Evolutionary conservation across 2,329 filamentous ascomycete species (phyloP), one percentile per base, ranked within the genome.

Genomic region (Stenocarpella maydis): DNA sequence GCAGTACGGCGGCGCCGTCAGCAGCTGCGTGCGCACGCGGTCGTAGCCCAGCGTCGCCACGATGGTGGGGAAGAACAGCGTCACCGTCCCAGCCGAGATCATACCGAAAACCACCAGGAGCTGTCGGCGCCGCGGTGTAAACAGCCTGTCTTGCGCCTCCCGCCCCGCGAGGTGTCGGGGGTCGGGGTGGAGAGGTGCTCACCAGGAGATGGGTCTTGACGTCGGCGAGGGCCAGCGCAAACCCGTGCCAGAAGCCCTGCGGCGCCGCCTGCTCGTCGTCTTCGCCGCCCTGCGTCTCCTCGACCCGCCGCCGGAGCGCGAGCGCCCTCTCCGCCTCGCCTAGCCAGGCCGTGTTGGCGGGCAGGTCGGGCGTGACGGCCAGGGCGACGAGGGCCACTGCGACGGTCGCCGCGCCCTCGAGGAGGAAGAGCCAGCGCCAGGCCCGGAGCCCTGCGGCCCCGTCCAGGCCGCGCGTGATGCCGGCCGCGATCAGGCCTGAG

Each of bases 51-150:
- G 84, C 7, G 90, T 91, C 69, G 85, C 82, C 60, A 93, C 91
- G 67, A 94, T 90, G 0, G 91, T 91, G 49, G 89, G 89, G 79
- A 91, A 90, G 81, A 91, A 92, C 77, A 90, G 91, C 43, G 88
- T 90, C 14, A 91, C 87, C 9, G 87, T 87, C 60, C 84, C 87
- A 50, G 73, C 74, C 63, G 83, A 80, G 9, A 84, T 86, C 70
- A 89, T 87, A 72, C 88, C 84, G 72, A 90, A 86, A 50, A 91
- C 80, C 31, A 34, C n/a, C n/a, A n/a, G n/a, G n/a, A n/a, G n/a
- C n/a, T n/a, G n/a, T n/a, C n/a, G n/a, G n/a, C n/a, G n/a, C n/a
- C n/a, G n/a, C n/a, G n/a, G n/a, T n/a, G n/a, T n/a, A n/a, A n/a
- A n/a, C n/a, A n/a, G n/a, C n/a, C n/a, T n/a, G n/a, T n/a, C n/a